Evolutionary conservation across 371 early-diverging fungal genomes (phyloP), one percentile per base, ranked within the genome.

Genomic region (Saksenaea vasiformis): DNA sequence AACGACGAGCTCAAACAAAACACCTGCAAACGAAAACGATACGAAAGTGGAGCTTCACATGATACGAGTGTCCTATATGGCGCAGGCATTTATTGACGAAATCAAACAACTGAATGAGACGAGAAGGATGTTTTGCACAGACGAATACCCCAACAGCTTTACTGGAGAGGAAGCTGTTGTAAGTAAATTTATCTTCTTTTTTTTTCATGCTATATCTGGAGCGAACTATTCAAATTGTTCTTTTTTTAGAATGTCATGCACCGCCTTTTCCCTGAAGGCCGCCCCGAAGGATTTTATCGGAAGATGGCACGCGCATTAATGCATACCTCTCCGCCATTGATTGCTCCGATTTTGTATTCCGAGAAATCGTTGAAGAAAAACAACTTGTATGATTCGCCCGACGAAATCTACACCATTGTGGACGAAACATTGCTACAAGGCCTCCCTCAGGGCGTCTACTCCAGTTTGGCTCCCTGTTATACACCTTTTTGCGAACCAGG

Each of bases 301-400:
- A 41, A 57, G 26, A 35, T 77, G 14, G 77, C 75, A 31, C 56
- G 80, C 24, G 57, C 70, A 8, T 55, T 77, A 4, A 61, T 79
- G 56, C 64, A 71, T 13, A 60, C 63, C 1, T 15, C 28, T 5
- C 82, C 82, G 3, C 71, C 77, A 1, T 39, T 79, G 8, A 65
- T 79, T 39, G 38, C 27, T n/a, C 73, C 77, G 1, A 66, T 74
- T 27, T 47, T 66, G 5, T 74, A 74, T 38, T 70, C 80, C 1
- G 73, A 74, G 55, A 71, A 70, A 47, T 79, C 80, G 0, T 11
- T 74, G 13, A 70, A 66, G 22, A 64, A 72, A 39, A 76, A 79
- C 39, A 71, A 70, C 1, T 34, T 79, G 5, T 76, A 76, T 43
- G 65, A 76, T 36, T 75, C 75, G 10, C 55, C 78, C 10, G 66